Conservation (phyloP, 2,329 filamentous ascomycete genomes). For the Amesomyces nigricolor region DNA sequence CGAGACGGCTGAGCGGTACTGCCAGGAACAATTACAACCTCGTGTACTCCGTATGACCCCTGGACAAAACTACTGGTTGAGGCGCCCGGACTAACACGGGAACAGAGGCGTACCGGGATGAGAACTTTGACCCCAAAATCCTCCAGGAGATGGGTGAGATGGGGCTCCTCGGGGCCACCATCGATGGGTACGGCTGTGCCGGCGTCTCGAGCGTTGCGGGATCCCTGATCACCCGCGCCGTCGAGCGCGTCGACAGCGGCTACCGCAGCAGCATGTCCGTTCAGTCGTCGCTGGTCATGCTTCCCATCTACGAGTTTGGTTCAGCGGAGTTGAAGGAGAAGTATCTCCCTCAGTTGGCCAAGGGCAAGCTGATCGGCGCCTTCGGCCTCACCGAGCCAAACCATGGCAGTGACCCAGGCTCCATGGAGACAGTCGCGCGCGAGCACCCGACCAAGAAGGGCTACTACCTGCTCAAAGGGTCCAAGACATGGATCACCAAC, state of each 20-base stretch:
- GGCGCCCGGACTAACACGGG: constrained; percentile 5
- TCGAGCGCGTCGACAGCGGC: constrained; percentile 80
- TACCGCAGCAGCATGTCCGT: constrained; percentile 86
- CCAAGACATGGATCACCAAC: constrained; percentile 91
- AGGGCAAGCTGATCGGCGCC: constrained; percentile 69
- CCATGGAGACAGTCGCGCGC: constrained; percentile 75
- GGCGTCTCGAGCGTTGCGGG: constrained; percentile 76
- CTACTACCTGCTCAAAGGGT: constrained; percentile 65
- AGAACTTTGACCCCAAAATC: constrained; percentile 74
- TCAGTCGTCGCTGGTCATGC: constrained; percentile 81
- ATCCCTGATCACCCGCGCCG: constrained; percentile 77
- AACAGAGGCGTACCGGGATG: constrained; percentile 57
- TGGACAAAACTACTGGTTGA: not conserved
- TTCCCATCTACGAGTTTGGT: constrained; percentile 77
- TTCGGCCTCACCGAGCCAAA: constrained; percentile 86
- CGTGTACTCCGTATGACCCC: constrained; percentile 68
- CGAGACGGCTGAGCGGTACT: constrained; percentile 89
- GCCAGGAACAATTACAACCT: constrained; percentile 81
- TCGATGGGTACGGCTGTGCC: constrained; percentile 77
- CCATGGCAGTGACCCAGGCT: constrained; percentile 79
- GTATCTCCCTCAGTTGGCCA: constrained; percentile 69
- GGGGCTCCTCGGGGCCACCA: constrained; percentile 73
- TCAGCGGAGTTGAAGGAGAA: constrained; percentile 74
- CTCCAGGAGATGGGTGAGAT: constrained; percentile 82
- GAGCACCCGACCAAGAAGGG: constrained; percentile 73